phyloP scores from a whole-genome alignment of 352 stramenopile species.

The Phytophthora cactorum region DNA sequence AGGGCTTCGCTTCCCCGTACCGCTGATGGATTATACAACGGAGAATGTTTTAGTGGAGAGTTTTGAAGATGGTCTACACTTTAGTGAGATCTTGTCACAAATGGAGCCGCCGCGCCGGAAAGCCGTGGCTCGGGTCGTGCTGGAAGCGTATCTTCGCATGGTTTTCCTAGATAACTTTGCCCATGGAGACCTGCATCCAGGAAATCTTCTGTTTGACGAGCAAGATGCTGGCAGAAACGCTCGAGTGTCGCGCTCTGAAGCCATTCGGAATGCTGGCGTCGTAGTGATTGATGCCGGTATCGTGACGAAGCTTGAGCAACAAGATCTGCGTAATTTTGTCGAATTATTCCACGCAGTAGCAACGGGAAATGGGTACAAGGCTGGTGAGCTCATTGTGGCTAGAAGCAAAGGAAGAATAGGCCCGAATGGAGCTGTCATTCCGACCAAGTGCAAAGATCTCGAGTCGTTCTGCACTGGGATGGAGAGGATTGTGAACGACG shows the following conservation, averaged over 20 bases:
- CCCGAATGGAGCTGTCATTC: conserved; percentile 30
- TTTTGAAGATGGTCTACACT: conserved; percentile 83
- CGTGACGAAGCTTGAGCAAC: conserved; percentile 76
- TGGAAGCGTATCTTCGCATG: conserved; percentile 93
- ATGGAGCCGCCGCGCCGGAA: conserved; percentile 60
- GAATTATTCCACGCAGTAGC: conserved; percentile 87
- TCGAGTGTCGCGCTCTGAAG: conserved; percentile 27
- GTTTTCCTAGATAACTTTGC: conserved; percentile 97
- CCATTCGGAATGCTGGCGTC: conserved; percentile 47
- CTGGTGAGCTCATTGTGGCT: conserved; percentile 76
- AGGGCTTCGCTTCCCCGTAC: conserved; percentile 75
- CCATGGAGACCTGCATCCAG: conserved; percentile 93
- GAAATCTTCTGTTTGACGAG: conserved; percentile 88
- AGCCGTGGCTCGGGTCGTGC: conserved; percentile 74
- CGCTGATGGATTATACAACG: conserved; percentile 73
- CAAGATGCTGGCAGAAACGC: conserved; percentile 16
- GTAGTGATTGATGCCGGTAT: conserved; percentile 88
- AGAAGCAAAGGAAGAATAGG: conserved; percentile 54
- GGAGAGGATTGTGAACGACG: conserved; percentile 75
- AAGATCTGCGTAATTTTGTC: conserved; percentile 86
- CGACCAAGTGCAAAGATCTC: conserved; percentile 68
- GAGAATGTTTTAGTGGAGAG: conserved; percentile 93
- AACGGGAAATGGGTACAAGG: conserved; percentile 81
- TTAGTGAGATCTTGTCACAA: conserved; percentile 65
- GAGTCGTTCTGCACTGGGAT: conserved; percentile 78